Base-by-base conservation (phyloP, 257 asterid genomes). In the Hygrophila difformis region DNA sequence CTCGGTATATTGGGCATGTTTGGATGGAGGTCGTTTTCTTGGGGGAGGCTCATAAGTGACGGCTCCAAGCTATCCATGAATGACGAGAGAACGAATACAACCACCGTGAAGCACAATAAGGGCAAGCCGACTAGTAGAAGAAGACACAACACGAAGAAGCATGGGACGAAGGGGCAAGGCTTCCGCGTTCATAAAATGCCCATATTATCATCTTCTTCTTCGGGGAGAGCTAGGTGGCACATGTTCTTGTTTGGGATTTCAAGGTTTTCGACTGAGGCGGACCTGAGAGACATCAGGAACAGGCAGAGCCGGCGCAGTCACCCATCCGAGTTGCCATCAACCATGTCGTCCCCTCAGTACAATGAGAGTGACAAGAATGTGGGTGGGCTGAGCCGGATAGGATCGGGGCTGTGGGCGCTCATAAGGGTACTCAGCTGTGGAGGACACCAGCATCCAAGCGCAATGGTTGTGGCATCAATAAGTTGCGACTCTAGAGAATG, bases 391-490 rank as follows among this genome's bases (percentile, higher is more conserved):
- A 46, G 47, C 24, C 60, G 14, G 23, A 18, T 19, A 2, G 61
- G 59, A 33, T 39, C 69, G 0, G 53, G 82, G 35, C 35, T 73
- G 17, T 70, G 79, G 85, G 62, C 69, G 10, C 47, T 87, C 62
- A 69, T 87, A 44, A 78, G 63, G 45, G 61, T 71, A 4, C 61
- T 87, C 45, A 81, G 94, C 35, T 87, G 93, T 42, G 72, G 71
- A 4, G 67, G 70, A 37, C 49, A 53, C 65, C 47, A 57, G 21
- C 63, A 65, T 10, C 59, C 71, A 0, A 47, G 39, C 12, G 22
- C 52, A 23, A 55, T 68, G 12, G 71, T 60, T 9, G 37, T 51
- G 23, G 53, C 74, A 2, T 36, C 78, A 2, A 57, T 56, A 17
- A 39, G 28, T 34, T 19, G 24, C 18, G 28, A 20, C 51, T 22